Conservation (phyloP, 768 basidiomycete genomes). For the Xerocomellus chrysenteron region DNA sequence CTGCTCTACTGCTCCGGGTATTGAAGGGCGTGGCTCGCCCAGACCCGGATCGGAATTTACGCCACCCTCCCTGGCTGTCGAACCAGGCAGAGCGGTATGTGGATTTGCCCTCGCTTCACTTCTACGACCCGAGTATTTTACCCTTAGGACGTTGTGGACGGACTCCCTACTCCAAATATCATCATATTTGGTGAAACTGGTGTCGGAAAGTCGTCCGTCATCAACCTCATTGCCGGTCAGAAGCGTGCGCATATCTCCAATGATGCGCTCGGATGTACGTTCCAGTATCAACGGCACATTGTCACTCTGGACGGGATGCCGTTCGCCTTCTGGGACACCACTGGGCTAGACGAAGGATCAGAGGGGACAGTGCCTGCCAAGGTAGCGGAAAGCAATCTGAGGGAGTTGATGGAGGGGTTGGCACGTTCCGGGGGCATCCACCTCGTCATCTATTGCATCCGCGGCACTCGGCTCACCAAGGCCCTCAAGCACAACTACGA, state of each 20-base stretch:
- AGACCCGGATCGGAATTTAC: neutral
- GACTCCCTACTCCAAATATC: neutral
- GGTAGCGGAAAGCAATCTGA: neutral
- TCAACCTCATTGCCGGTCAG: conserved; percentile 7
- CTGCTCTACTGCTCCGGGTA: no score
- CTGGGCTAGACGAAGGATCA: conserved; percentile 7
- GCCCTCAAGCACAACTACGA: conserved; percentile 32
- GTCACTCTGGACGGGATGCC: neutral
- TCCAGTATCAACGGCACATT: neutral
- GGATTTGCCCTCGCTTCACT: neutral
- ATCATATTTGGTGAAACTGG: conserved; percentile 3
- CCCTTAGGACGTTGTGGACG: neutral
- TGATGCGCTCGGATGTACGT: conserved; percentile 3
- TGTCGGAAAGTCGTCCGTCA: conserved; percentile 8
- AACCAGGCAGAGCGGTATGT: neutral
- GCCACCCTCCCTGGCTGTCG: neutral
- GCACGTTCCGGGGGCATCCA: conserved; percentile 3
- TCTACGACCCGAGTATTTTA: neutral
- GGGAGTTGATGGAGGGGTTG: neutral
- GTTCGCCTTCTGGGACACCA: conserved; percentile 6
- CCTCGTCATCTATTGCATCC: conserved; percentile 10
- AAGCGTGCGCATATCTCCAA: neutral
- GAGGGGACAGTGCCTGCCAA: conserved; percentile 8
- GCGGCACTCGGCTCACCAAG: neutral
- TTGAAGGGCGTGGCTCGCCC: neutral